Base-by-base conservation (phyloP, 1,284 basidiomycete species). In the Malassezia arunalokei region DNA sequence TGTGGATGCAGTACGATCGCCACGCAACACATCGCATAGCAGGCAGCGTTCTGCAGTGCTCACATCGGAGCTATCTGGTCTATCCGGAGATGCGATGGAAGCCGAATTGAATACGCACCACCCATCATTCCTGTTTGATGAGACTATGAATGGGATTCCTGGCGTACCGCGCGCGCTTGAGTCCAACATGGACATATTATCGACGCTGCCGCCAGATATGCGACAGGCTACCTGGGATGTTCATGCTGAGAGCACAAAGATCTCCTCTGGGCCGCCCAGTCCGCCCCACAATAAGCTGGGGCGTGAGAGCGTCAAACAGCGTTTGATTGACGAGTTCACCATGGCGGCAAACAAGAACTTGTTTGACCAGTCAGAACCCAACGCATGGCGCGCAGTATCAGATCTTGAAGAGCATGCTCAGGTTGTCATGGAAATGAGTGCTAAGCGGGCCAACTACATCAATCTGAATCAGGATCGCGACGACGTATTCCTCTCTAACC, bases 1-100 rank as follows among this genome's bases (percentile, higher is more conserved):
- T 32, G 92, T 96, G 83, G 92, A 96, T 24, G 20, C 20, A 2
- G 20, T 2, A 24, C 20, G 20, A 24, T 24, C 20, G 4, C 20
- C 20, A 24, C 20, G 20, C 4, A 24, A 24, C 4, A 24, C 20
- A 24, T 24, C 20, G 20, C 20, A 24, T 24, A 24, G 20, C 20
- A 24, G 20, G 20, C 20, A 24, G 4, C 20, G 20, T 24, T 24
- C 20, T 24, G 20, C 20, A 24, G 20, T 2, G 20, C 20, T 24
- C 20, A 24, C 20, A 24, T 24, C 20, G 33, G 33, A 35, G 11
- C 33, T 15, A 35, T 35, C 5, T 35, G 33, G 33, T 35, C 2
- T 35, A 2, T 35, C 33, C 5, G 11, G 15, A 35, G 11, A 35
- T 12, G 33, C 11, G 11, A 35, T 35, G 33, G 15, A 12, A 15